Conservation (phyloP, 1,284 basidiomycete species). For the Phellopilus nigrolimitatus region DNA sequence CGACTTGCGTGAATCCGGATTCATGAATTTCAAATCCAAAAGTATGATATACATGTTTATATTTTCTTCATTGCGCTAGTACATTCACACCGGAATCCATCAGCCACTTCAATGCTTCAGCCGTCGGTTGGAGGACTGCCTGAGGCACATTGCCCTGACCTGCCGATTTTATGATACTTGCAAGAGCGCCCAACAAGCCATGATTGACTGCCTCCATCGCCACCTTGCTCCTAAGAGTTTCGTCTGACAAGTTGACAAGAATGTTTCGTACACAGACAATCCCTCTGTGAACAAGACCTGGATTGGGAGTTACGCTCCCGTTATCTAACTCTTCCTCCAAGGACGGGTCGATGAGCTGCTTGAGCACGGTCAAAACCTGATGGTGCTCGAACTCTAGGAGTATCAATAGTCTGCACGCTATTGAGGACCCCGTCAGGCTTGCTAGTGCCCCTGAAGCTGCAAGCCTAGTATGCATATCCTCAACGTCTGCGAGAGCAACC, state of each 20-base stretch:
- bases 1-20: background rate
- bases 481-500: slow-evolving; percentile 79
- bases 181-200: slow-evolving; percentile 44
- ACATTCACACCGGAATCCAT: slow-evolving; percentile 29
- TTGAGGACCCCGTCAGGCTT: slow-evolving; percentile 60
- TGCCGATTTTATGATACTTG: slow-evolving; percentile 38
- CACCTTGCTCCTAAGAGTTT: slow-evolving; percentile 36
- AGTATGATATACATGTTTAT: slow-evolving; percentile 16
- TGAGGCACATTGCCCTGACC: slow-evolving; percentile 23
- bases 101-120: slow-evolving; percentile 36
- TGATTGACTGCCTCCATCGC: slow-evolving; percentile 44
- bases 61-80: slow-evolving; percentile 29
- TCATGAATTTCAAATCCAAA: background rate
- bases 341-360: slow-evolving; percentile 58
- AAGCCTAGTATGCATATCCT: slow-evolving; percentile 76
- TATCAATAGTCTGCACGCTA: slow-evolving; percentile 58
- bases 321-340: slow-evolving; percentile 30
- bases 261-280: slow-evolving; percentile 68
- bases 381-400: slow-evolving; percentile 57
- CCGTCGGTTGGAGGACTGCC: slow-evolving; percentile 38
- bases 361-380: slow-evolving; percentile 55
- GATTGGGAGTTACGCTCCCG: slow-evolving; percentile 34
- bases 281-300: slow-evolving; percentile 71
- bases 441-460: slow-evolving; percentile 87
- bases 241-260: slow-evolving; percentile 42